A percentile compares a stretch with the other conserved stretches of the same genome.
These are phyloP conservation scores for Sugiyamaella grinbergsii DNA, from an alignment of 1,139 yeast species.

Conservation along the genomic window DNA sequence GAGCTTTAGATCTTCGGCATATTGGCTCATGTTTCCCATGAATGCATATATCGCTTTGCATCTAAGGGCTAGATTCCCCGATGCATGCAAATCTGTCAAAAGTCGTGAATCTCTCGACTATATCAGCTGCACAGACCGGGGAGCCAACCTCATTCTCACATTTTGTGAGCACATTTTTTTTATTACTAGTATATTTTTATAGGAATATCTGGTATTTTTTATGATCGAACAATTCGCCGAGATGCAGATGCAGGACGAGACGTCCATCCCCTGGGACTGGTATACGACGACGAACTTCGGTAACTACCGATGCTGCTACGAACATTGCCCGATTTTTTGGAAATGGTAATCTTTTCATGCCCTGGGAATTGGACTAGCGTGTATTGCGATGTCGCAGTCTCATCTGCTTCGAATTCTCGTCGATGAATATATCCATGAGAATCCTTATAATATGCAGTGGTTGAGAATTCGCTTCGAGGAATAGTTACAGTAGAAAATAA, in stretches of 20 bases:
- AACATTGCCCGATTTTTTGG: conserved; percentile 5
- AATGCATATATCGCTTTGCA: no score
- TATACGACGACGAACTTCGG: conserved; percentile 1
- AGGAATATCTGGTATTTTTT: no score
- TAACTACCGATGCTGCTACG: conserved; percentile 9
- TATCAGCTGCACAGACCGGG: no score
- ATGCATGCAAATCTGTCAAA: no score
- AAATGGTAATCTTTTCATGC: conserved; percentile 17
- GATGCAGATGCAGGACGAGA: conserved; percentile 6
- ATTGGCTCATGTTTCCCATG: no score
- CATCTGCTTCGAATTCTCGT: conserved; percentile 27
- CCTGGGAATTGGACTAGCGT: conserved; percentile 21
- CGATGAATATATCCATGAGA: conserved; percentile 27
- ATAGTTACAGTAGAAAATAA: conserved; percentile 9
- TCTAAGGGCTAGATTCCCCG: no score
- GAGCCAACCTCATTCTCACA: no score
- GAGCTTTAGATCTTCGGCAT: no score
- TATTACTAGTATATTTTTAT: conserved; percentile 7
- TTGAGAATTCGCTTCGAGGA: conserved; percentile 22
- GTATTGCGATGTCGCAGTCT: conserved; percentile 15
- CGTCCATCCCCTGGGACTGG: not conserved
- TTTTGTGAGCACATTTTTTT: not conserved
- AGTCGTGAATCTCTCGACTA: no score
- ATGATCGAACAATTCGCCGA: conserved; percentile 12
- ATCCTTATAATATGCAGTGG: conserved; percentile 26